Conservation (phyloP, 345 rosid genomes). For the Limnanthes douglasii region DNA sequence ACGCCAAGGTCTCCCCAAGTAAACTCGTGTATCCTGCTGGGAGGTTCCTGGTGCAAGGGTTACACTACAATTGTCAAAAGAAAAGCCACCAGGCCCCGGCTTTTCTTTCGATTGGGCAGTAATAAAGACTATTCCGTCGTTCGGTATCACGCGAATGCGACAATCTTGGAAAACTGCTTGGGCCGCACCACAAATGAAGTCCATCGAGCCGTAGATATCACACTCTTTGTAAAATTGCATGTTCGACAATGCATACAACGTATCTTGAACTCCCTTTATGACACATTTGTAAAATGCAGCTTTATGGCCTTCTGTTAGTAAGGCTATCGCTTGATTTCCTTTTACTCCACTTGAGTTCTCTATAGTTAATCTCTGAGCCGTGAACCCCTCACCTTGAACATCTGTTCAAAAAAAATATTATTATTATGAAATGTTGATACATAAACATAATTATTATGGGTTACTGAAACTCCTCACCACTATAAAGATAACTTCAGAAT, state of each 20-base stretch:
- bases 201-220: conserved; percentile 59
- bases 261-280: conserved; percentile 71
- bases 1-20: conserved; percentile 80
- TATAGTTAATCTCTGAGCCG: conserved; percentile 62
- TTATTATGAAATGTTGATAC: too few relatives aligned
- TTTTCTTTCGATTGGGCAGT: conserved; percentile 55
- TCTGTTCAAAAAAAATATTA: too few relatives aligned
- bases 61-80: conserved; percentile 45
- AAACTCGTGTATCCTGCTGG: conserved; percentile 18
- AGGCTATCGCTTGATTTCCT: conserved; percentile 59
- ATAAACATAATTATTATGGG: too few relatives aligned
- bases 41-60: conserved; percentile 14
- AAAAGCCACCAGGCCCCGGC: conserved; percentile 56
- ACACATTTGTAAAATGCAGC: conserved; percentile 62
- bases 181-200: conserved; percentile 77
- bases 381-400: conserved; percentile 59
- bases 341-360: conserved; percentile 64
- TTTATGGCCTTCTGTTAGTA: conserved; percentile 41
- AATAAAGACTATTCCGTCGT: conserved; percentile 6
- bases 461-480: too few relatives aligned
- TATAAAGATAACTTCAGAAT: too few relatives aligned
- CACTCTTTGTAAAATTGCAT: conserved; percentile 83
- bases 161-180: conserved; percentile 77
- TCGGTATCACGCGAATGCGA: conserved; percentile 30
- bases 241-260: conserved; percentile 42